Base-by-base conservation (phyloP, 2,329 filamentous ascomycete species). In the Colletotrichum sp. region DNA sequence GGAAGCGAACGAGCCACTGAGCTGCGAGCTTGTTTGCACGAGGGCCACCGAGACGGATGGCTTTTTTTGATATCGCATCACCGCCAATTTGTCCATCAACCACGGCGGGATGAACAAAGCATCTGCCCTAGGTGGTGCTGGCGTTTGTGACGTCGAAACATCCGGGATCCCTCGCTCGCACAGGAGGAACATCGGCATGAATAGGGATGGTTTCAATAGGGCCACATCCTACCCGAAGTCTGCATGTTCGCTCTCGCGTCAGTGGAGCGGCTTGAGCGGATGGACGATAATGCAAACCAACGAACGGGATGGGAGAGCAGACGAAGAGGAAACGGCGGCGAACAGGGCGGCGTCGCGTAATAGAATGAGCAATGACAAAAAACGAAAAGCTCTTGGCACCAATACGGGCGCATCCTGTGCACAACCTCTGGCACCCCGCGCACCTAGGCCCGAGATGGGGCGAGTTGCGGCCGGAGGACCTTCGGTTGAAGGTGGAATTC, bases 21-120 rank as follows among this genome's bases (percentile, higher is more conserved):
- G 72, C 66, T 75, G 74, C 71, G 60, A 76, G 71, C 67, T 75
- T 75, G 61, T 74, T 61, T 30, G 66, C 74, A 76, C 74, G 74
- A 76, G 72, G 70, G 71, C 24, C 48, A 65, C 52, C 52, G 66
- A 66, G 52, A 63, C 61, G 63, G 74, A 55, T 71, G 64, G 59
- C 36, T 57, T 48, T 65, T 34, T 34, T 55, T 28, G 16, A 75
- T 57, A 72, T 39, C 43, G 39, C 64, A 75, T 68, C 73, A 74
- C 70, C 74, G 70, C 74, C 70, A 52, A 36, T 52, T 64, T 52
- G 64, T 48, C 21, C 34, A 48, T 34, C 30, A 39, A 43, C 39
- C 43, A 52, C 43, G n/a, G 43, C 43, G 43, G 28, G 28, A 43
- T 32, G n/a, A n/a, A 52, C 68, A 34, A 14, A 55, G 59, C 24